Conservation (phyloP, 2,329 filamentous ascomycete genomes). For the Fusarium avenaceum region DNA sequence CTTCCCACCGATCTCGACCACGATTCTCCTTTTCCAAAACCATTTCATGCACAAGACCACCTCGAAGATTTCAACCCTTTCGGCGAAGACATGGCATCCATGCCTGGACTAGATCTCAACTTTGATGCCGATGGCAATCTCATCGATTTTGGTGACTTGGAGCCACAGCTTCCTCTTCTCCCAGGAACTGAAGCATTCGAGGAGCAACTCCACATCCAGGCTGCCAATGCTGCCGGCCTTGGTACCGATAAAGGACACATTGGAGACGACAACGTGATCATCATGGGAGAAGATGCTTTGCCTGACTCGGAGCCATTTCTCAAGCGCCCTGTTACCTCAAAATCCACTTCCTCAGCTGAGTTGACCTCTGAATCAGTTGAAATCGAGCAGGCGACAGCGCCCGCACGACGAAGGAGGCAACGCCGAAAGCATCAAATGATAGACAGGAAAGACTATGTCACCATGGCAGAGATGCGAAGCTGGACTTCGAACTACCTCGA, state of each 20-base stretch:
- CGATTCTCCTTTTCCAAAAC: constrained; percentile 49
- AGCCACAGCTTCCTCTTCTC: constrained; percentile 60
- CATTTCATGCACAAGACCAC: constrained; percentile 32
- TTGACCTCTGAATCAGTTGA: constrained; percentile 45
- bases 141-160: constrained; percentile 55
- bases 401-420: constrained; percentile 44
- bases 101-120: constrained; percentile 61
- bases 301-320: constrained; percentile 57
- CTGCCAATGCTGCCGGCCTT: constrained; percentile 24
- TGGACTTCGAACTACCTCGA: constrained; percentile 61
- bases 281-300: constrained; percentile 56
- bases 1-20: constrained; percentile 54
- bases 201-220: constrained; percentile 18
- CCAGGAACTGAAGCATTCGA: constrained; percentile 41
- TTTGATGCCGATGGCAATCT: constrained; percentile 67
- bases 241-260: constrained; percentile 14
- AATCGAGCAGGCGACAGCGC: constrained; percentile 37
- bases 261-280: constrained; percentile 54
- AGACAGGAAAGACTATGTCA: constrained; percentile 54
- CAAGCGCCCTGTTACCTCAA: constrained; percentile 38
- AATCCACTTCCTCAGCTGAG: constrained; percentile 26
- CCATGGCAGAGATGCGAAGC: constrained; percentile 54
- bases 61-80: constrained; percentile 53
- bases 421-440: constrained; percentile 49
- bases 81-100: constrained; percentile 55